These are phyloP conservation scores for Passiflora organensis DNA, from an alignment of 345 rosid genomes.

Conservation along the genomic window DNA sequence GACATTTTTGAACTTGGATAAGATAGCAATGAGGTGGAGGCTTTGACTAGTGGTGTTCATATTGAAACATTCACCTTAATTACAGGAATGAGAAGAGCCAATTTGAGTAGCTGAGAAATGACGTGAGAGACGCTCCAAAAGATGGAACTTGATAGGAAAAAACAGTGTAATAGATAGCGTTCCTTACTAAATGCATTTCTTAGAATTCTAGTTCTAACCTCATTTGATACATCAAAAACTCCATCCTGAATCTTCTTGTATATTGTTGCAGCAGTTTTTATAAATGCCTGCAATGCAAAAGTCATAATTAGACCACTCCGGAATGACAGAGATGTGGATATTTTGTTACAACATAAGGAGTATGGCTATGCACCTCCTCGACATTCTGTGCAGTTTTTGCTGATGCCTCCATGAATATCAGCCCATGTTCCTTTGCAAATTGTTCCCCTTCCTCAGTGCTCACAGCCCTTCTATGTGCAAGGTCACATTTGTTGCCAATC, in stretches of 20 bases:
- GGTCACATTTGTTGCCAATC: slow-evolving; percentile 89
- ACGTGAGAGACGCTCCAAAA: too few species aligned
- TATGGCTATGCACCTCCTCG: slow-evolving; percentile 54
- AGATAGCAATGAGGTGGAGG: too few species aligned
- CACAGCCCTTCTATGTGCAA: slow-evolving; percentile 93
- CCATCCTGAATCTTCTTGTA: slow-evolving; percentile 98
- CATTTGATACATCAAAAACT: slow-evolving; percentile 92
- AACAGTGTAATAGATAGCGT: too few species aligned
- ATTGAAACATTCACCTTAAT: too few species aligned
- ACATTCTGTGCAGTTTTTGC: slow-evolving; percentile 98
- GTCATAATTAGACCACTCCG: background rate
- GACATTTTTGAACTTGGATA: too few species aligned
- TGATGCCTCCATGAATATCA: slow-evolving; percentile 98
- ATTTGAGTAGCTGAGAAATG: too few species aligned
- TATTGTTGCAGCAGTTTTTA: slow-evolving; percentile 88
- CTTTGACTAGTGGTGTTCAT: too few species aligned
- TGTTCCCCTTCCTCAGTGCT: slow-evolving; percentile 95
- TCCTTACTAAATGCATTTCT: too few species aligned
- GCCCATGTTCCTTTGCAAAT: slow-evolving; percentile 92
- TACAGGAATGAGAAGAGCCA: too few species aligned
- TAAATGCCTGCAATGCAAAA: slow-evolving; percentile 62
- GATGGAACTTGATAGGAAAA: too few species aligned
- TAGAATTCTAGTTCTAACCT: slow-evolving; percentile 38
- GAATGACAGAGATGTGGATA: background rate
- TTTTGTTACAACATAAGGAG: background rate